phyloP scores from a whole-genome alignment of 768 basidiomycete species.

The Suillus placidus region DNA sequence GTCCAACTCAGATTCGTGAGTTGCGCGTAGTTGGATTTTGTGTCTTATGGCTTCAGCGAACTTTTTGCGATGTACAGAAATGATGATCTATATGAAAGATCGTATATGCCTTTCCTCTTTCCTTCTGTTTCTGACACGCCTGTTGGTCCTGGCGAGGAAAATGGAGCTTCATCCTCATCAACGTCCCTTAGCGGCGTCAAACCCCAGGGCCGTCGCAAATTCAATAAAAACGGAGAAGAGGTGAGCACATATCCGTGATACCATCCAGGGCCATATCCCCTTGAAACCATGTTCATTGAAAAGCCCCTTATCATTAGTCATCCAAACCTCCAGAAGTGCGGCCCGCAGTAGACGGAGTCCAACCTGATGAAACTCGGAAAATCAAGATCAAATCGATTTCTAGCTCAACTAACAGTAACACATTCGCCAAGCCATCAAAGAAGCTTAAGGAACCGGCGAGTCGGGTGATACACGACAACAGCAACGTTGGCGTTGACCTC shows the following conservation, averaged over 20 bases:
- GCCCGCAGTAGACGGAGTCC: not conserved
- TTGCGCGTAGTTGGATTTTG: conserved; percentile 7
- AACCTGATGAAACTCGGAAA: conserved; percentile 7
- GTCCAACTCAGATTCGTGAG: conserved; percentile 14
- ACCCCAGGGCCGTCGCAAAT: conserved; percentile 54
- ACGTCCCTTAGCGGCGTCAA: conserved; percentile 20
- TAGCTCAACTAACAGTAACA: conserved; percentile 20
- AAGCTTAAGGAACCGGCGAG: conserved; percentile 3
- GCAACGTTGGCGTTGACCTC: conserved; percentile 54
- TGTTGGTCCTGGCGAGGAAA: conserved; percentile 19
- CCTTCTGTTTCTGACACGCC: conserved; percentile 36
- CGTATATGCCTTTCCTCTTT: conserved; percentile 70
- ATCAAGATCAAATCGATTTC: conserved; percentile 20
- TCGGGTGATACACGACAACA: conserved; percentile 45
- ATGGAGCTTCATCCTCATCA: conserved; percentile 21
- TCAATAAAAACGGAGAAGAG: conserved; percentile 53
- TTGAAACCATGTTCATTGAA: conserved; percentile 22
- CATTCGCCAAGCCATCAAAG: conserved; percentile 1
- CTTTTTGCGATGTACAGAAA: not conserved
- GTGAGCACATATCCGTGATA: conserved; percentile 20
- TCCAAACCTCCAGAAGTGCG: conserved; percentile 7
- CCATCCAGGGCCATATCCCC: conserved; percentile 20
- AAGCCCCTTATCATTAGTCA: conserved; percentile 21
- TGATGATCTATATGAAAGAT: conserved; percentile 48
- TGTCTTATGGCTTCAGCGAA: conserved; percentile 1